A percentile compares a stretch with the other conserved stretches of the same genome.
Conservation (phyloP, 176 grass and related monocot genomes). For the Avena sativa region DNA sequence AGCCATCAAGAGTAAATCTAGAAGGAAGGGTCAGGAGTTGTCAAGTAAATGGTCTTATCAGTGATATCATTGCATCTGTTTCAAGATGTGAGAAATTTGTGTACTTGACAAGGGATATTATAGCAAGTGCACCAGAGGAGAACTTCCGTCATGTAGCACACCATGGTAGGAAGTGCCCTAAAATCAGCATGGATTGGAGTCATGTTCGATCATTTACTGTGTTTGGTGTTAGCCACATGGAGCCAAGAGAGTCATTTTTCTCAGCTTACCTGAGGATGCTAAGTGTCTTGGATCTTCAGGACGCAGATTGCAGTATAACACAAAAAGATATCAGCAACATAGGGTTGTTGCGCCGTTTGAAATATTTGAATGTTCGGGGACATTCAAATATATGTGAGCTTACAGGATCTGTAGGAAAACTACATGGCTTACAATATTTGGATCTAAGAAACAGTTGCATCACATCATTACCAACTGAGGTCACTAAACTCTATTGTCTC, state of each 20-base stretch:
- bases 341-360: neutral
- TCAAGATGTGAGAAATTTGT: constrained; percentile 3
- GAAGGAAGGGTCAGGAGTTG: neutral
- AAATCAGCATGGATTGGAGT: neutral
- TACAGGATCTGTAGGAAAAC: constrained; percentile 22
- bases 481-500: neutral
- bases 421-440: neutral
- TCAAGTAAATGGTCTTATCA: too few relatives aligned
- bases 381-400: neutral
- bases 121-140: neutral
- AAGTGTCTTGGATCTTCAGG: neutral
- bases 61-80: constrained; percentile 30
- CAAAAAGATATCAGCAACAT: neutral
- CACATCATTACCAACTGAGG: neutral
- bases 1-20: neutral
- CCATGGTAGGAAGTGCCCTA: neutral
- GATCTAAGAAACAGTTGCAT: neutral
- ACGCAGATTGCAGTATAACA: neutral
- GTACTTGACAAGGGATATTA: neutral
- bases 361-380: neutral
- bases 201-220: constrained; percentile 1
- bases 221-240: neutral
- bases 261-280: neutral
- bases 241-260: neutral
- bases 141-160: neutral